These are phyloP conservation scores for Viridothelium virens DNA, from an alignment of 495 filamentous ascomycete species.

Conservation along the genomic window DNA sequence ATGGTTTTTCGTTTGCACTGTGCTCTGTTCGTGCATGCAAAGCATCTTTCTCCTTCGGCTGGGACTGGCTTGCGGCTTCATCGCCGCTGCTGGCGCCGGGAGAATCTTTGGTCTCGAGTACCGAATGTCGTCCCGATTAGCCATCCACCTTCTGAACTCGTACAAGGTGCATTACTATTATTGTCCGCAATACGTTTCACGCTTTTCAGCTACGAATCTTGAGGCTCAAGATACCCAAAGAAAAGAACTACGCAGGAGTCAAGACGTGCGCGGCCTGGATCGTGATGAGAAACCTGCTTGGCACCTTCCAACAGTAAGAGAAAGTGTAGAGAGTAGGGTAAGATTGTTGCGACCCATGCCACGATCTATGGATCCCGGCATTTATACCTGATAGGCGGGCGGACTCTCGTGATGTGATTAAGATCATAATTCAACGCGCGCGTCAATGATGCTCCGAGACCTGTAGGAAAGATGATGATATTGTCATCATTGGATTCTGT, in stretches of 20 bases:
- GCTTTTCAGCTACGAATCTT: not conserved
- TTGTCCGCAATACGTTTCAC: not conserved
- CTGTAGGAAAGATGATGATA: not conserved
- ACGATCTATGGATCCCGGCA: not conserved
- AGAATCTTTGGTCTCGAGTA: not conserved
- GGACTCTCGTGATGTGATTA: not conserved
- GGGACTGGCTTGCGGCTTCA: not conserved
- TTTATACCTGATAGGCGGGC: not conserved
- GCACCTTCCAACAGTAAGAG: too few relatives aligned
- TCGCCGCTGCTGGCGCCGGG: not conserved
- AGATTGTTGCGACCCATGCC: not conserved
- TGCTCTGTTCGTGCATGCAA: not conserved
- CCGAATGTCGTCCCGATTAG: not conserved
- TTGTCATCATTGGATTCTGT: not conserved
- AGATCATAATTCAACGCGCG: not conserved
- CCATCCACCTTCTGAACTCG: not conserved
- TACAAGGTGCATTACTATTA: constrained; percentile 1
- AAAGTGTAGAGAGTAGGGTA: not conserved
- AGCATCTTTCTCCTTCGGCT: not conserved
- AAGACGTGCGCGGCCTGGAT: not conserved
- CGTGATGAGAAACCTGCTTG: not conserved
- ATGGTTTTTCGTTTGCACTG: not conserved
- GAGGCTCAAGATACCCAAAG: not conserved
- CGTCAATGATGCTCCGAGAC: not conserved
- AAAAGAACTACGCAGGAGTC: not conserved